Conservation (phyloP, 2,329 filamentous ascomycete genomes). For the Conoideocrella luteorostrata region DNA sequence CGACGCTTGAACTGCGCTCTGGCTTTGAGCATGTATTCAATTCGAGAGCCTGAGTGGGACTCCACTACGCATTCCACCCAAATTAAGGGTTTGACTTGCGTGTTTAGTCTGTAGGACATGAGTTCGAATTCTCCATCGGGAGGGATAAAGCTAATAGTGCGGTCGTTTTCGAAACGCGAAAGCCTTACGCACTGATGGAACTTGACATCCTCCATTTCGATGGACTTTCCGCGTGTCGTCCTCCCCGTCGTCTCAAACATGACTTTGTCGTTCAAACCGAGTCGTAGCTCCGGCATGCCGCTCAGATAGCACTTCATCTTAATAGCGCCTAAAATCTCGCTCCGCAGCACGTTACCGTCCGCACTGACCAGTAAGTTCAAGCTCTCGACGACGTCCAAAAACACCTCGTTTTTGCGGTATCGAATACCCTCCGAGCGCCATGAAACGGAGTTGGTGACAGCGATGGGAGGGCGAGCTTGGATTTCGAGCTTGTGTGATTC, state of each 20-base stretch:
- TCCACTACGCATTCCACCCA: slow-evolving; percentile 99
- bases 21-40: slow-evolving; percentile 99
- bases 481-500: slow-evolving; percentile 98
- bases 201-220: slow-evolving; percentile 99
- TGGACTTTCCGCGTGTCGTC: slow-evolving; percentile 89
- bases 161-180: slow-evolving; percentile 94
- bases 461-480: slow-evolving; percentile 91
- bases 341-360: slow-evolving; percentile 90
- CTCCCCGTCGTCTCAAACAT: slow-evolving; percentile 99
- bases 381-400: slow-evolving; percentile 94
- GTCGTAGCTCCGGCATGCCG: slow-evolving; percentile 91
- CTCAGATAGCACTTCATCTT: slow-evolving; percentile 99
- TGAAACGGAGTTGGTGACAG: slow-evolving; percentile 95
- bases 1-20: slow-evolving; percentile 96
- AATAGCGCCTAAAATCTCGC: slow-evolving; percentile 91
- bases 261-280: slow-evolving; percentile 96
- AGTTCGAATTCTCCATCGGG: slow-evolving; percentile 98
- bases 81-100: slow-evolving; percentile 95
- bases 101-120: slow-evolving; percentile 98
- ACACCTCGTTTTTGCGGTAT: slow-evolving; percentile 99
- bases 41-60: slow-evolving; percentile 87
- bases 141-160: slow-evolving; percentile 97
- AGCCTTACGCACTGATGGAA: slow-evolving; percentile 97
- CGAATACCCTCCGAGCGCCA: slow-evolving; percentile 98
- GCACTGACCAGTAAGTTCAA: slow-evolving; percentile 92